A percentile compares a stretch with the other conserved stretches of the same genome.
These are phyloP conservation scores for Aureobasidium pullulans DNA, from an alignment of 2,329 filamentous ascomycete species.

Conservation along the genomic window DNA sequence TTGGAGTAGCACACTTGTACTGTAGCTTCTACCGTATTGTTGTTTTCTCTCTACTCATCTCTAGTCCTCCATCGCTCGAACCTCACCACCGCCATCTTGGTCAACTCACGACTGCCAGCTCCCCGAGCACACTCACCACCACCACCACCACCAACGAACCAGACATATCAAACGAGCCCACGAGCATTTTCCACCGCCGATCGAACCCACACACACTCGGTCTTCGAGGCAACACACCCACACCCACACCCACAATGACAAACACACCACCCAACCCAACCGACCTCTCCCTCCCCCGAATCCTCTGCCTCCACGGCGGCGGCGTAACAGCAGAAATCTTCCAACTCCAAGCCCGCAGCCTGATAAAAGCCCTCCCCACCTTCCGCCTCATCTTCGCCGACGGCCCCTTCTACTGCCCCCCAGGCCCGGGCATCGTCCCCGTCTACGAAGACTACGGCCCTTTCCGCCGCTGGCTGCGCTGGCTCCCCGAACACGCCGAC, in stretches of 20 bases:
- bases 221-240: background rate
- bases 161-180: background rate
- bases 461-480: slow-evolving; percentile 58
- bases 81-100: background rate
- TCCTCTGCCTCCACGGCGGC: slow-evolving; percentile 76
- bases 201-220: background rate
- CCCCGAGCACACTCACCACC: background rate
- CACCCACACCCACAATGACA: background rate
- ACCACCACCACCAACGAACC: background rate
- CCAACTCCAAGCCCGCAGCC: slow-evolving; percentile 55
- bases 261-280: background rate
- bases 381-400: slow-evolving; percentile 70
- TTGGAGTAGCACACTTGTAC: too few relatives aligned
- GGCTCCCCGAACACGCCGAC: slow-evolving; percentile 50
- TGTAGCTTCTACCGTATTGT: background rate
- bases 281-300: slow-evolving; percentile 45
- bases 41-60: background rate
- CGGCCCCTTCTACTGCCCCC: slow-evolving; percentile 55
- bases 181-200: background rate
- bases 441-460: slow-evolving; percentile 62
- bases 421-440: slow-evolving; percentile 55
- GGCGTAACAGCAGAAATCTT: slow-evolving; percentile 68
- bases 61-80: background rate
- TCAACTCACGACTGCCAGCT: background rate
- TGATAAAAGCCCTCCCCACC: slow-evolving; percentile 44